These are phyloP conservation scores for Salix viminalis DNA, from an alignment of 345 rosid genomes.

Conservation along the genomic window DNA sequence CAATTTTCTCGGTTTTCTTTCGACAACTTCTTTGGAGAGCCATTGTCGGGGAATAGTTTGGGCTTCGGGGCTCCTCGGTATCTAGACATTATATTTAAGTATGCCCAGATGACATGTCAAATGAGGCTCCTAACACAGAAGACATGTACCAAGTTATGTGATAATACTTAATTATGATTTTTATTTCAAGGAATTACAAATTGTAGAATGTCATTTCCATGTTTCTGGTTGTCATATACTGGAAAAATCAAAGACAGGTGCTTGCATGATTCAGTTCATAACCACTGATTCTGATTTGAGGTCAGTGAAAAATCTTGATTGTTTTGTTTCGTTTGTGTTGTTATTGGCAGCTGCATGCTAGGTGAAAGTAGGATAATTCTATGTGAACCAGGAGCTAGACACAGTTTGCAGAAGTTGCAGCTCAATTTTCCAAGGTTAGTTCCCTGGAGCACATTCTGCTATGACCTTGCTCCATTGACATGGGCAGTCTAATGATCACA, in stretches of 20 bases:
- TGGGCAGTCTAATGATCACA: background rate
- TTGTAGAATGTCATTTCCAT: background rate
- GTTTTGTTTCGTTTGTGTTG: background rate
- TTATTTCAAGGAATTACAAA: no score
- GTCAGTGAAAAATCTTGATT: background rate
- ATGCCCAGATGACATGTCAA: no score
- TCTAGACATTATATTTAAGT: no score
- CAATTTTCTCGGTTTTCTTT: background rate
- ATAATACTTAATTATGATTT: no score
- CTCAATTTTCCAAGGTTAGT: constrained; percentile 86
- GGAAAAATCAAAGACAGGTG: background rate
- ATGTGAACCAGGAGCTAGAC: constrained; percentile 79
- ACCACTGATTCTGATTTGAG: background rate
- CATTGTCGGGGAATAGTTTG: no score
- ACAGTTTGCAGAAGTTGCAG: constrained; percentile 86
- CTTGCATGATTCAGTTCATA: background rate
- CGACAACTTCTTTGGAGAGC: background rate
- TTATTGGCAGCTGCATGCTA: constrained; percentile 62
- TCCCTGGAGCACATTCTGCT: background rate
- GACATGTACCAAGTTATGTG: no score
- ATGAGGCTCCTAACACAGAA: no score
- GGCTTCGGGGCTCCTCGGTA: no score
- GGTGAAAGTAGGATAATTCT: constrained; percentile 87
- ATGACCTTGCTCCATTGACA: no score
- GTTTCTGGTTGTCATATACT: background rate